Percentiles rank a stretch among this genome's conserved stretches.
Evolutionary conservation across 2,329 filamentous ascomycete species (phyloP).

Genomic region (Gremmenia infestans): DNA sequence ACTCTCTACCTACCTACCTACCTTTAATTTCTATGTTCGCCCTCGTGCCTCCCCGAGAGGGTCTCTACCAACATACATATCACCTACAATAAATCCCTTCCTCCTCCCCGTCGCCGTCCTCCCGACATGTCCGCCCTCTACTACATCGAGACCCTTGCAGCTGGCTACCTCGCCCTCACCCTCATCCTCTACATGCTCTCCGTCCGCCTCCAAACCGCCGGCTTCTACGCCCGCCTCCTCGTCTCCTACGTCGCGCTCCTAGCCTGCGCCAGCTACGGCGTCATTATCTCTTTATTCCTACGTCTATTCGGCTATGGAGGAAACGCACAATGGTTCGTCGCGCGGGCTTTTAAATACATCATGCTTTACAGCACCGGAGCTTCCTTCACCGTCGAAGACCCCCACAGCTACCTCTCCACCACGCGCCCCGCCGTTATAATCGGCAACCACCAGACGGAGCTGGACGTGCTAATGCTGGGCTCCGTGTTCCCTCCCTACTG

Average conservation of each 20-base stretch:
- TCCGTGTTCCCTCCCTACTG: slow-evolving; percentile 86
- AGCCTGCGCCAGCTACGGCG: slow-evolving; percentile 65
- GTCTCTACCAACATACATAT: slow-evolving; percentile 8
- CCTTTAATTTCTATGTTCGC: slow-evolving; percentile 19
- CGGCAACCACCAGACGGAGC: slow-evolving; percentile 92
- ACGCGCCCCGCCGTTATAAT: slow-evolving; percentile 83
- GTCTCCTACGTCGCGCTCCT: slow-evolving; percentile 61
- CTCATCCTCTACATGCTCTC: slow-evolving; percentile 59
- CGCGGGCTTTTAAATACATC: slow-evolving; percentile 69
- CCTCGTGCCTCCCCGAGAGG: slow-evolving; percentile 28
- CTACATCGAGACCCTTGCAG: slow-evolving; percentile 41
- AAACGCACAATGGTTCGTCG: slow-evolving; percentile 81
- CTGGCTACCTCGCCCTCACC: slow-evolving; percentile 47
- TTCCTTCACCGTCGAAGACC: slow-evolving; percentile 69
- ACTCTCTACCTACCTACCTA: neutral
- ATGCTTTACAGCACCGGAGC: slow-evolving; percentile 76
- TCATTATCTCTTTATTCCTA: slow-evolving; percentile 66
- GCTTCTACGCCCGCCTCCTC: slow-evolving; percentile 65
- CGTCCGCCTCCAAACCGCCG: slow-evolving; percentile 50
- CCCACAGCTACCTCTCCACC: slow-evolving; percentile 47
- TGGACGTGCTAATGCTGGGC: slow-evolving; percentile 90
- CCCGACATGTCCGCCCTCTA: slow-evolving; percentile 26
- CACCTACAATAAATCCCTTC: slow-evolving; percentile 1
- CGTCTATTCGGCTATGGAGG: slow-evolving; percentile 67
- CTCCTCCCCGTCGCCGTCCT: neutral